These are phyloP conservation scores for Schizonepeta tenuifolia DNA, from an alignment of 257 asterid genomes.

Conservation along the genomic window DNA sequence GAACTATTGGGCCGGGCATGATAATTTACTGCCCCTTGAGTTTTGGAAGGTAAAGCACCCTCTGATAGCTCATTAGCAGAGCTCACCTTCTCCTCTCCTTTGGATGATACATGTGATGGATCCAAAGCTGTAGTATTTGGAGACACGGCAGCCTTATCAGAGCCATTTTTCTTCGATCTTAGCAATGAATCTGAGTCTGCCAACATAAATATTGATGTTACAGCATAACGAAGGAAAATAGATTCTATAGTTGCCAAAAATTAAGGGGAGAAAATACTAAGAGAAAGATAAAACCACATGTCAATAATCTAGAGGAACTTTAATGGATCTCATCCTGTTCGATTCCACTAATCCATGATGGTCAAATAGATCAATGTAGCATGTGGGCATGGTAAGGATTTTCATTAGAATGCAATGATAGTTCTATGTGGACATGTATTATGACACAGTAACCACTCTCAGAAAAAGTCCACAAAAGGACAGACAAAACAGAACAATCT, in stretches of 20 bases:
- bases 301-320: no score
- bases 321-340: not conserved
- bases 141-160: conserved; percentile 59
- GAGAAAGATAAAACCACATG: conserved; percentile 11
- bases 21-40: conserved; percentile 49
- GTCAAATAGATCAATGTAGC: conserved; percentile 7
- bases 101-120: conserved; percentile 54
- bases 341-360: conserved; percentile 4
- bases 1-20: conserved; percentile 62
- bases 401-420: conserved; percentile 5
- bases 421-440: not conserved
- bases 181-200: conserved; percentile 48
- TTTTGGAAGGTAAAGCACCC: conserved; percentile 48
- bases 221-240: conserved; percentile 8
- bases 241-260: conserved; percentile 4
- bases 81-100: conserved; percentile 57
- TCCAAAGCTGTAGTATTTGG: conserved; percentile 62
- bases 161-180: conserved; percentile 46
- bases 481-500: conserved; percentile 15
- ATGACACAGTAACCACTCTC: conserved; percentile 1
- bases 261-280: not conserved
- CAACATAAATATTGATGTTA: conserved; percentile 23
- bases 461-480: conserved; percentile 24
- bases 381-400: not conserved
- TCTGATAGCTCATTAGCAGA: conserved; percentile 52